These are phyloP conservation scores for Paraconiothyrium brasiliense DNA, from an alignment of 2,329 filamentous ascomycete species.

Conservation along the genomic window DNA sequence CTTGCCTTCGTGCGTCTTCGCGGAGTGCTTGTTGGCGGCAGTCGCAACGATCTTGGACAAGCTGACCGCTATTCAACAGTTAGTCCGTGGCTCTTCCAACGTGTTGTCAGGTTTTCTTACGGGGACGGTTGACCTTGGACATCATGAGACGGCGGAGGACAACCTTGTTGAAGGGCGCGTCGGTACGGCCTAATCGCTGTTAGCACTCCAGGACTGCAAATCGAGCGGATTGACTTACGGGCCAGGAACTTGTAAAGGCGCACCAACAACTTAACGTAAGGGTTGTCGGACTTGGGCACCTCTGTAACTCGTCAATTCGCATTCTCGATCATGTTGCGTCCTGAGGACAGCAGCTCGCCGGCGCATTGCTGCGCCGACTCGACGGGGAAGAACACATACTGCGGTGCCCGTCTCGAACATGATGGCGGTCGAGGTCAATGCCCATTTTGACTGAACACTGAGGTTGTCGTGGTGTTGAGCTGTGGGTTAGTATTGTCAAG, in stretches of 20 bases:
- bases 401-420: conserved; percentile 76
- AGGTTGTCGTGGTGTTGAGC: conserved; percentile 39
- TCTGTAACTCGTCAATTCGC: conserved; percentile 51
- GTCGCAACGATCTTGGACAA: conserved; percentile 84
- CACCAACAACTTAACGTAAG: conserved; percentile 95
- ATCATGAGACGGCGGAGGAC: conserved; percentile 97
- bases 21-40: conserved; percentile 61
- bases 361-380: conserved; percentile 51
- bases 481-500: conserved; percentile 44
- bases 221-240: conserved; percentile 69
- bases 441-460: conserved; percentile 50
- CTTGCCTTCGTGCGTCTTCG: conserved; percentile 72
- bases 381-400: conserved; percentile 52
- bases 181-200: conserved; percentile 79
- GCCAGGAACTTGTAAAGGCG: conserved; percentile 98
- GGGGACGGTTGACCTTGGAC: conserved; percentile 92
- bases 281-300: conserved; percentile 88
- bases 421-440: conserved; percentile 64
- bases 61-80: conserved; percentile 70
- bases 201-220: conserved; percentile 32
- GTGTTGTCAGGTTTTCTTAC: conserved; percentile 33
- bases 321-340: conserved; percentile 51
- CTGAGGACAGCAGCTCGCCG: conserved; percentile 49
- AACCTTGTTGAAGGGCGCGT: conserved; percentile 98
- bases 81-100: conserved; percentile 23